Evolutionary conservation across 2,329 filamentous ascomycete genomes (phyloP).

Genomic region (Cladophialophora chaetospira): DNA sequence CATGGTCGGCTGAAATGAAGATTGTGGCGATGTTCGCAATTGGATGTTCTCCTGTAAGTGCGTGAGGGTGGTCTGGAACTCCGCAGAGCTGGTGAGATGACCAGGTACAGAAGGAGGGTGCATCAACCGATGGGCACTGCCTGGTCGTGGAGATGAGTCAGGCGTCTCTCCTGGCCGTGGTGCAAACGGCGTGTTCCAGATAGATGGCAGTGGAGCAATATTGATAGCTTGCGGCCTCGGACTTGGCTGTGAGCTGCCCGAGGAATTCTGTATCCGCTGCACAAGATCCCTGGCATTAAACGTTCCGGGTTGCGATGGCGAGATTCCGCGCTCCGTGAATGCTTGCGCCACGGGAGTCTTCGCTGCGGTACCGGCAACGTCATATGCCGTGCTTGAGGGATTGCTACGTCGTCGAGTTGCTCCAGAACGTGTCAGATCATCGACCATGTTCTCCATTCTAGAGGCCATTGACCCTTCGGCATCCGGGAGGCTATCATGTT

Average conservation of each 20-base stretch:
- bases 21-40: conserved; percentile 24
- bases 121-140: conserved; percentile 31
- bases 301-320: conserved; percentile 3
- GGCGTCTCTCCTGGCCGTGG: conserved; percentile 45
- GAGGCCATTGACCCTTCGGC: conserved; percentile 38
- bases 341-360: conserved; percentile 9
- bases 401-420: conserved; percentile 35
- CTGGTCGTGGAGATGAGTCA: conserved; percentile 42
- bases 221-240: conserved; percentile 14
- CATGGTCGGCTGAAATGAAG: conserved; percentile 18
- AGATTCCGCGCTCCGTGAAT: conserved; percentile 1
- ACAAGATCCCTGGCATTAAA: conserved; percentile 27
- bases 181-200: conserved; percentile 50
- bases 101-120: neutral
- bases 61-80: conserved; percentile 15
- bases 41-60: conserved; percentile 22
- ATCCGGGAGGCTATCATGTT: conserved; percentile 24
- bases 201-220: conserved; percentile 40
- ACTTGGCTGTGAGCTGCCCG: conserved; percentile 11
- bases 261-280: conserved; percentile 25
- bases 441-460: conserved; percentile 59
- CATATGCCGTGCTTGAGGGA: neutral
- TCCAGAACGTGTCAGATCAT: conserved; percentile 53
- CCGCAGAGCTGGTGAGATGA: conserved; percentile 12
- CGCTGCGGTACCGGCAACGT: neutral